These are phyloP conservation scores for Pseudocercospora fijiensis DNA, from an alignment of 2,329 filamentous ascomycete genomes.

Conservation along the genomic window DNA sequence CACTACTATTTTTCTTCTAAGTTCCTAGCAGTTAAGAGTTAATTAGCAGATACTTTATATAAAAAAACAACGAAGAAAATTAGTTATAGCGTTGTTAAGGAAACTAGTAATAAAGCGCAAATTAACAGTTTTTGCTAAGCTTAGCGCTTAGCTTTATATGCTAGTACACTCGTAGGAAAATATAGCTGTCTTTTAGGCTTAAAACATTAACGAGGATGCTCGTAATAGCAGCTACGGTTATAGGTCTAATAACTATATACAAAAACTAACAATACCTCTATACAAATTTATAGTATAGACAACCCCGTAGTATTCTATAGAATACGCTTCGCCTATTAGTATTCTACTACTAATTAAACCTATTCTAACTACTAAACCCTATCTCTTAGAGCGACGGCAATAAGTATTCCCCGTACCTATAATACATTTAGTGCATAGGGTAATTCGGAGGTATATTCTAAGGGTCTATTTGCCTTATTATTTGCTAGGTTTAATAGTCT, in stretches of 20 bases:
- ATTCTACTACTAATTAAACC: neutral
- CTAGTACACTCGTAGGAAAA: too few species aligned
- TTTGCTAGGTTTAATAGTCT: too few species aligned
- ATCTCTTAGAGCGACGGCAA: neutral
- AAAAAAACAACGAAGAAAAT: neutral
- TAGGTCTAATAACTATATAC: neutral
- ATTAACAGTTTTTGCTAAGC: neutral
- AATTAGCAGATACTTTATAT: neutral
- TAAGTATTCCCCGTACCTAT: neutral
- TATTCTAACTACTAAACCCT: neutral
- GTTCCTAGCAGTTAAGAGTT: neutral
- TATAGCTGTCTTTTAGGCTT: neutral
- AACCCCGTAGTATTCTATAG: neutral
- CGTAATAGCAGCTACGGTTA: neutral
- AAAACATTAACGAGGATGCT: neutral
- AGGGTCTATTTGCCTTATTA: too few species aligned
- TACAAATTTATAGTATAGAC: neutral
- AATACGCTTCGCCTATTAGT: neutral
- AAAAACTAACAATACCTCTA: neutral
- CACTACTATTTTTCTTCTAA: neutral
- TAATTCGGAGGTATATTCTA: neutral
- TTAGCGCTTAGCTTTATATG: neutral
- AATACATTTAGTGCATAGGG: neutral
- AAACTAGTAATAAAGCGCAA: neutral
- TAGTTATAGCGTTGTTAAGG: neutral